Conservation (phyloP, 441 rosid genomes). For the Hura crepitans region DNA sequence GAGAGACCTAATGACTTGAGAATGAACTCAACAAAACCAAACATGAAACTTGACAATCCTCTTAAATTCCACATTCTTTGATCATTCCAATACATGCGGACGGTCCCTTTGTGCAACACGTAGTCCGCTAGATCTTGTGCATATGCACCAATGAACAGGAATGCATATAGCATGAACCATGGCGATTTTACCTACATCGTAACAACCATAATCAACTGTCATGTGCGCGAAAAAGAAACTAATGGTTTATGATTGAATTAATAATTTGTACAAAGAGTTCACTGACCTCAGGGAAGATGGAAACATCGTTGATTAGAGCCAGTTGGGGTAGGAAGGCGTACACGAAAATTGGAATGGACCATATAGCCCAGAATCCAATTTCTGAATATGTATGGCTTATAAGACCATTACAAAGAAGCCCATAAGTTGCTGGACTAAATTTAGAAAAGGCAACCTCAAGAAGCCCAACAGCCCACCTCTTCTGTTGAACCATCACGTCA, state of each 20-base stretch:
- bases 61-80: conserved; percentile 59
- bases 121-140: conserved; percentile 43
- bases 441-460: conserved; percentile 43
- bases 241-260: background rate
- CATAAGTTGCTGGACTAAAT: conserved; percentile 38
- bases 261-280: background rate
- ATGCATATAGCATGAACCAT: conserved; percentile 45
- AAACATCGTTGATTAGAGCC: conserved; percentile 42
- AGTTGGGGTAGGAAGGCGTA: conserved; percentile 65
- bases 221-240: too few relatives aligned
- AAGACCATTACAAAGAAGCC: conserved; percentile 33
- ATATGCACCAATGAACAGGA: conserved; percentile 37
- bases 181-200: conserved; percentile 38
- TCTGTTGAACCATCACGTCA: conserved; percentile 44
- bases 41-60: conserved; percentile 42
- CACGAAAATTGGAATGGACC: conserved; percentile 35
- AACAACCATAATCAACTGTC: too few relatives aligned
- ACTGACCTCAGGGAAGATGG: conserved; percentile 52
- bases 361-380: conserved; percentile 4
- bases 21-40: conserved; percentile 43
- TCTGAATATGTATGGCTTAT: background rate
- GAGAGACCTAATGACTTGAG: conserved; percentile 42
- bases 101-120: conserved; percentile 24
- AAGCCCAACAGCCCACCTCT: conserved; percentile 60
- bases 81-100: conserved; percentile 51